Conservation (phyloP, 2,329 filamentous ascomycete genomes). For the Pseudocercospora cruenta region DNA sequence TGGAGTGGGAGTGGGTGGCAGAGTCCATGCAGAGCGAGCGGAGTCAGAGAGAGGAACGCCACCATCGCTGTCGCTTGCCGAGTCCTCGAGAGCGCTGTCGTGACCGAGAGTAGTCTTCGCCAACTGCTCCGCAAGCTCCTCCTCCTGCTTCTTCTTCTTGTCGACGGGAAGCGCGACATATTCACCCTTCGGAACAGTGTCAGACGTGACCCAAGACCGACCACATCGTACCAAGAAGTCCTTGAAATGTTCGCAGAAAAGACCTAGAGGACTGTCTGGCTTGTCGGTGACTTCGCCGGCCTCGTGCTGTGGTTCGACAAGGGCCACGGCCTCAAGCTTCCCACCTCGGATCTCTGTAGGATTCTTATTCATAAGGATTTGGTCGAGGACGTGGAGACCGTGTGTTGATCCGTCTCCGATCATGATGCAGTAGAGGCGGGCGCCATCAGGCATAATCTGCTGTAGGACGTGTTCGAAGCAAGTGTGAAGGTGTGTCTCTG, state of each 20-base stretch:
- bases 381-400: conserved; percentile 28
- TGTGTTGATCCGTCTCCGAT: conserved; percentile 67
- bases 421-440: conserved; percentile 69
- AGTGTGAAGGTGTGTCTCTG: conserved; percentile 65
- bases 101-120: neutral
- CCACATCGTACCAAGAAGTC: conserved; percentile 21
- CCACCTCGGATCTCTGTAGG: conserved; percentile 4
- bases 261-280: conserved; percentile 3
- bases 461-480: conserved; percentile 68
- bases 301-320: conserved; percentile 28
- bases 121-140: neutral
- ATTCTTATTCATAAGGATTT: conserved; percentile 7
- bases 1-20: neutral
- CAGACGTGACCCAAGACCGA: conserved; percentile 29
- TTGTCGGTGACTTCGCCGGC: conserved; percentile 2
- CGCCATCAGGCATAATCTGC: conserved; percentile 50
- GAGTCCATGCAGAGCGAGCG: neutral
- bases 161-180: conserved; percentile 13
- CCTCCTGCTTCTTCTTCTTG: neutral
- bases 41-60: neutral
- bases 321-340: conserved; percentile 24
- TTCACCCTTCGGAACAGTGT: conserved; percentile 16
- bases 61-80: neutral
- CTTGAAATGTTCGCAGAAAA: conserved; percentile 14
- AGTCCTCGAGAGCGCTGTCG: neutral